Conservation (phyloP, 352 stramenopile species). For the Phytophthora brassicae region DNA sequence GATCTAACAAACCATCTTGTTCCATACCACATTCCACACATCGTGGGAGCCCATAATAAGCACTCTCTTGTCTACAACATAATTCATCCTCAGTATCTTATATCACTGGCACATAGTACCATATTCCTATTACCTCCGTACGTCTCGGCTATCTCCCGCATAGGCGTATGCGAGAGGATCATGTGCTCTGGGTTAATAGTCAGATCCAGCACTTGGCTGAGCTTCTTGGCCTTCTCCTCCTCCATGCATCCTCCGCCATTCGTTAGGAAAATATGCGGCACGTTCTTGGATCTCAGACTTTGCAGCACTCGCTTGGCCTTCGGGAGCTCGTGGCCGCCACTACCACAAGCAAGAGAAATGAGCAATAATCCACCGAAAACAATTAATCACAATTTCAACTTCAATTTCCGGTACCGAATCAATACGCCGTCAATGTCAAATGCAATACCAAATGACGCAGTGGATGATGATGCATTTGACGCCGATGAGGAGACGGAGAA, state of each 20-base stretch:
- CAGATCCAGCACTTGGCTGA: conserved; percentile 63
- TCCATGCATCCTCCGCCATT: conserved; percentile 90
- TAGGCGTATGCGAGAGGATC: conserved; percentile 89
- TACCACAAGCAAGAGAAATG: conserved; percentile 13
- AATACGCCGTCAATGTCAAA: conserved; percentile 93
- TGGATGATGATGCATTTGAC: background rate
- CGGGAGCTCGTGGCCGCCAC: conserved; percentile 71
- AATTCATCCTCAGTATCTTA: background rate
- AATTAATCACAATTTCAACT: background rate
- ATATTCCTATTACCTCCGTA: conserved; percentile 45
- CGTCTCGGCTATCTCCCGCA: conserved; percentile 69
- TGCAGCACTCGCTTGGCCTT: conserved; percentile 68
- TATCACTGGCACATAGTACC: background rate
- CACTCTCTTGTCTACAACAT: conserved; percentile 64
- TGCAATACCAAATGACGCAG: conserved; percentile 73
- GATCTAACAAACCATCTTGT: too few relatives aligned
- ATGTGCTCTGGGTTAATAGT: conserved; percentile 75
- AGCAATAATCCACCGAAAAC: background rate
- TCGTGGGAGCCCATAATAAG: conserved; percentile 87
- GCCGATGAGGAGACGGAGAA: conserved; percentile 8
- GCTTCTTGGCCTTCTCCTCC: conserved; percentile 72
- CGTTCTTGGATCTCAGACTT: conserved; percentile 54
- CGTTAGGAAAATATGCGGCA: conserved; percentile 91
- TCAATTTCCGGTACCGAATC: conserved; percentile 53
- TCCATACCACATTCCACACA: conserved; percentile 72